Evolutionary conservation across 371 early-diverging fungal genomes (phyloP).

Genomic region (Rozella allomycis): DNA sequence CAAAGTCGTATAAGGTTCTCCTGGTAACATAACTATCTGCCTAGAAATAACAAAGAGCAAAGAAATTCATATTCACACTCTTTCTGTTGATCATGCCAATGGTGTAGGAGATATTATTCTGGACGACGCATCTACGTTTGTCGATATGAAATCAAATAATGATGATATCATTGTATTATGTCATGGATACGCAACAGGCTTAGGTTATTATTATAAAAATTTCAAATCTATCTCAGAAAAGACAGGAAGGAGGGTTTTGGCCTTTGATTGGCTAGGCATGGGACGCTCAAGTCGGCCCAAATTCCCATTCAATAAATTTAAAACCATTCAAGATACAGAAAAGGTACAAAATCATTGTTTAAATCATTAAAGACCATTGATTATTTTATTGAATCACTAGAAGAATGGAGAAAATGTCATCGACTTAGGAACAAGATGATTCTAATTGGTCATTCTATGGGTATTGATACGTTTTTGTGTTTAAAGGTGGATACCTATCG

Average conservation of each 20-base stretch:
- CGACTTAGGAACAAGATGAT: constrained; percentile 51
- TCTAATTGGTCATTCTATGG: constrained; percentile 58
- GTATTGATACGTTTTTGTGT: too few relatives aligned
- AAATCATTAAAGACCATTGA: constrained; percentile 2
- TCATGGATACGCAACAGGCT: constrained; percentile 4
- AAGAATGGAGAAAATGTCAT: constrained; percentile 58
- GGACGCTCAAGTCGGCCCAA: constrained; percentile 11
- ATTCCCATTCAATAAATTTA: constrained; percentile 10
- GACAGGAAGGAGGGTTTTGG: constrained; percentile 1
- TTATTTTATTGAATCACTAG: constrained; percentile 75
- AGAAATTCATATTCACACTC: too few relatives aligned
- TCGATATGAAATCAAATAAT: too few relatives aligned
- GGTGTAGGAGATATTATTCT: too few relatives aligned
- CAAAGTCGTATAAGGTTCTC: too few relatives aligned
- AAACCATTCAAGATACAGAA: too few relatives aligned
- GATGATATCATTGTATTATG: constrained; percentile 1
- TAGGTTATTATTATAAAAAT: constrained; percentile 1
- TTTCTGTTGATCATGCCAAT: too few relatives aligned
- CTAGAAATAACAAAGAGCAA: too few relatives aligned
- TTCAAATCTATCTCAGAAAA: too few relatives aligned
- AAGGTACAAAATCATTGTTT: neutral
- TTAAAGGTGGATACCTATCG: constrained; percentile 79
- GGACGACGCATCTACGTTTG: too few relatives aligned
- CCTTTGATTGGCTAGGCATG: constrained; percentile 14
- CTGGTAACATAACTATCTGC: too few relatives aligned